Conservation (phyloP, 1,284 basidiomycete genomes). For the Cutaneotrichosporon cavernicola region DNA sequence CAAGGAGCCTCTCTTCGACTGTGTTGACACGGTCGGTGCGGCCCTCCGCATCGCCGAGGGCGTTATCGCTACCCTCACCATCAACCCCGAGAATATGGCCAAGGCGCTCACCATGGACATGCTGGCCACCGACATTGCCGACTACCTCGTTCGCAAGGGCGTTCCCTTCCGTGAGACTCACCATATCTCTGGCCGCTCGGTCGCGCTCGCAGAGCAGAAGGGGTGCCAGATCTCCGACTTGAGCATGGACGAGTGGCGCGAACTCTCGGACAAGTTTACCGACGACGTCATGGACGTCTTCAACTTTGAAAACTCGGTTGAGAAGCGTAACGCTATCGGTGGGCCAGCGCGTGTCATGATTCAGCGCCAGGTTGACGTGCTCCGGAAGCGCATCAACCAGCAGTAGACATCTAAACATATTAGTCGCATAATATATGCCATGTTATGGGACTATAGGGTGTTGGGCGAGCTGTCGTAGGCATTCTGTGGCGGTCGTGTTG, state of each 20-base stretch:
- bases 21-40: conserved; percentile 85
- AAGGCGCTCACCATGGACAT: conserved; percentile 92
- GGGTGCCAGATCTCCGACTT: conserved; percentile 78
- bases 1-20: conserved; percentile 95
- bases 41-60: conserved; percentile 92
- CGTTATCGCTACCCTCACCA: conserved; percentile 83
- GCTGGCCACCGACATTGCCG: conserved; percentile 93
- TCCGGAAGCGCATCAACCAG: conserved; percentile 59
- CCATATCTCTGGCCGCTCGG: conserved; percentile 93
- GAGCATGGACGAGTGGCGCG: conserved; percentile 73
- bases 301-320: conserved; percentile 92
- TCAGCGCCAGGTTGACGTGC: conserved; percentile 73
- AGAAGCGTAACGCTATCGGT: conserved; percentile 86
- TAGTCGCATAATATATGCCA: no score
- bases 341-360: conserved; percentile 84
- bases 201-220: conserved; percentile 84
- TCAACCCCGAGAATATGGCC: conserved; percentile 85
- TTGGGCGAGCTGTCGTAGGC: no score
- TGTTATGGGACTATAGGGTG: no score
- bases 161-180: conserved; percentile 98
- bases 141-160: conserved; percentile 97
- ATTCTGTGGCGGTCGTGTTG: no score
- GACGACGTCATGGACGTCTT: conserved; percentile 80
- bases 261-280: conserved; percentile 72
- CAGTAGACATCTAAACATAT: background rate